Evolutionary conservation across 148 eudicot species (phyloP), one percentile per base, ranked within the genome.

Genomic region (Fallopia convolvulus): DNA sequence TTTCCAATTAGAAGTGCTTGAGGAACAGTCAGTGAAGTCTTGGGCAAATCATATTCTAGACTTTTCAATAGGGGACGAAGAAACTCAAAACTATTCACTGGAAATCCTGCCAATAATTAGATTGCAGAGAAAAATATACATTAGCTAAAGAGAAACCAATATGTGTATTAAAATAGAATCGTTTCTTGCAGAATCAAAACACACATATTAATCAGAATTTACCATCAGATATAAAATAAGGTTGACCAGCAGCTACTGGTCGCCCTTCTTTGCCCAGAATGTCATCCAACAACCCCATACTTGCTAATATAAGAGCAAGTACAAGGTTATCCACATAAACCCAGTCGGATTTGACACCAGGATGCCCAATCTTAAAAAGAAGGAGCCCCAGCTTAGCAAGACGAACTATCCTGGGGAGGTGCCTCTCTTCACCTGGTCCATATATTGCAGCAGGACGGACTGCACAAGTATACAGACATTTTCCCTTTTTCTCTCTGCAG

Each of bases 391-490:
- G 80, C 79, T 92, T 84, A 7, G 97, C 89, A 40, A 84, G 79
- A 68, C 78, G 80, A 33, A 94, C 49, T 20, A 89, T 87, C 81
- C 98, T 90, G 12, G 97, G 97, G 20, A 94, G 72, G 82, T 94
- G 97, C 79, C 97, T 89, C 77, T 92, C 93, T 87, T 94, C 98
- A 77, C 93, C 98, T 63, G 98, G 98, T 81, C 98, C 98, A 80
- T 94, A 94, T 30, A 94, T 94, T 72, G 89, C 97, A 80, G 96
- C 93, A 55, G 98, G 95, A 77, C 98, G 98, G 74, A 94, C 78
- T 21, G 98, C 90, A 87, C 98, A 94, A 53, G 97, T 87, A 68
- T 88, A 88, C 46, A 94, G 89, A 83, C 81, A 58, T 74, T 82
- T 88, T 52, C 91, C 89, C 63, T 87, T 87, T 70, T 88, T 86